These are phyloP conservation scores for Dillenia suffruticosa DNA, from an alignment of 164 flowering plant species.

Conservation along the genomic window DNA sequence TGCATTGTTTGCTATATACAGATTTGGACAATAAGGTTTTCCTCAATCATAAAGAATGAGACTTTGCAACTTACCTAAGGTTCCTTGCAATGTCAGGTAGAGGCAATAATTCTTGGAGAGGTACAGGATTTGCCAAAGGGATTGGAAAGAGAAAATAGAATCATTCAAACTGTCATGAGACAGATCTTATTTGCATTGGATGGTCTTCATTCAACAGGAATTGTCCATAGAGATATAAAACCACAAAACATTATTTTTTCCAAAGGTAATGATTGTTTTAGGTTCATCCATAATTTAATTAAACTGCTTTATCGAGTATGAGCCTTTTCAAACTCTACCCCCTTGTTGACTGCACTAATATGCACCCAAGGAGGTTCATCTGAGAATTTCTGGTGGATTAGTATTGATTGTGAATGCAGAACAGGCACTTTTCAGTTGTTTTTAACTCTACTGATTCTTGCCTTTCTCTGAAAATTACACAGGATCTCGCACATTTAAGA, in stretches of 20 bases:
- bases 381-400: no score
- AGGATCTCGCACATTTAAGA: constrained; percentile 90
- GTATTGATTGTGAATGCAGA: no score
- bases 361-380: no score
- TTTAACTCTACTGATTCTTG: background rate
- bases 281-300: background rate
- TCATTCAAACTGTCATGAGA: constrained; percentile 85
- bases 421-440: background rate
- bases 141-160: constrained; percentile 82
- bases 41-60: no score
- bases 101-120: constrained; percentile 79
- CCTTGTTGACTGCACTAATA: no score
- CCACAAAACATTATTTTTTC: constrained; percentile 96
- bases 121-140: constrained; percentile 83
- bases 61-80: background rate
- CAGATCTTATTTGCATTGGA: constrained; percentile 91
- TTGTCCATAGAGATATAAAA: constrained; percentile 94
- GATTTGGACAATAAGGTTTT: no score
- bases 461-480: constrained; percentile 17
- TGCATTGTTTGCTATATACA: no score
- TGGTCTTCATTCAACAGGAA: constrained; percentile 96
- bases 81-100: constrained; percentile 49
- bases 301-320: background rate
- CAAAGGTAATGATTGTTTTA: constrained; percentile 48
- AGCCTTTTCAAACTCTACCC: background rate